Evolutionary conservation across 768 basidiomycete genomes (phyloP), one percentile per base, ranked within the genome.

Genomic region (Panus rudis): DNA sequence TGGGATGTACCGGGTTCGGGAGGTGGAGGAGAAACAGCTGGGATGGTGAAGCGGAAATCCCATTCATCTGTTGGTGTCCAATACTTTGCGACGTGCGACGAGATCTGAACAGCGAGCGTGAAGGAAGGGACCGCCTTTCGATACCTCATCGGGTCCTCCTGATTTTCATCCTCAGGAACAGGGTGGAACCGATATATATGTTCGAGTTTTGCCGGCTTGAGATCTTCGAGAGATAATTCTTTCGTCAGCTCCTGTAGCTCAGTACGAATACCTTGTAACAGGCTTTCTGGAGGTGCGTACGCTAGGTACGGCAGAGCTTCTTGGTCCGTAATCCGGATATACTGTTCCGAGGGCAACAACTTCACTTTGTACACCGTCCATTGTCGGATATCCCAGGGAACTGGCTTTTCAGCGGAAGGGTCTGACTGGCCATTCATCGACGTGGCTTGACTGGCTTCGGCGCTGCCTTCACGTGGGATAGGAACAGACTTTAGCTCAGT

Each of bases 21-120:
- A 20, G 17, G 21, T 42, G 22, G 44, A 13, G 48, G 30, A 26
- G n/a, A 31, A 16, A 38, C 30, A 16, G 24, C 21, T 0, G 71
- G 68, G 33, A 75, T 48, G 6, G 65, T 57, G 51, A 76, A 74
- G 44, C 71, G 73, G 49, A 76, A 77, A 21, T 78, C 75, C 74
- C 78, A 87, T 40, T 84, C 78, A 45, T 88, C 86, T 4, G 83
- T 82, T 1, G 84, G 70, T 26, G 75, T 71, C 83, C 86, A 92
- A 50, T 65, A 82, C 4, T 66, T 66, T 28, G 79, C 75, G 4
- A 90, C 52, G 28, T 70, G 68, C 0, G 80, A 71, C 0, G 79
- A 83, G 23, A 84, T 81, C 55, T 91, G 81, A 10, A 89, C 63
- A 4, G 85, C 87, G 13, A 84, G 62, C 2, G 80, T 79, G 53